Conservation (phyloP, 179 eudicot species). For the Beta macrorhiza region DNA sequence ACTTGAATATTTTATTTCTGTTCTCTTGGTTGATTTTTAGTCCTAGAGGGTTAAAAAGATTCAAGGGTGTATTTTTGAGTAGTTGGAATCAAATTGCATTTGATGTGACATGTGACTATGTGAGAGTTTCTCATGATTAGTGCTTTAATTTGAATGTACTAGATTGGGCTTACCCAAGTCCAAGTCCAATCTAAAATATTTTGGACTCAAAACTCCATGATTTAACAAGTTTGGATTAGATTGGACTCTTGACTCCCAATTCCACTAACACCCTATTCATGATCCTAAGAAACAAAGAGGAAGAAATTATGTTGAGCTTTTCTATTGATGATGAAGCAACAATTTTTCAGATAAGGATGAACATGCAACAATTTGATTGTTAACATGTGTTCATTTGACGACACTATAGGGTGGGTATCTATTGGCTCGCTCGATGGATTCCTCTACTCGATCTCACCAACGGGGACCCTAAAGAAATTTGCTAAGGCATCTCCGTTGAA, state of each 20-base stretch:
- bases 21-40: no score
- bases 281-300: not conserved
- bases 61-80: not conserved
- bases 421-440: slow-evolving; percentile 82
- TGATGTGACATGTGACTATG: not conserved
- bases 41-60: no score
- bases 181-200: no score
- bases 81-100: not conserved
- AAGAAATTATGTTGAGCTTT: not conserved
- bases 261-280: no score
- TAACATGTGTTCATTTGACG: not conserved
- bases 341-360: not conserved
- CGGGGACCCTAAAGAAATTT: slow-evolving; percentile 58
- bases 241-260: no score
- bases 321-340: not conserved
- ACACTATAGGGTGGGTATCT: slow-evolving; percentile 80
- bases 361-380: not conserved
- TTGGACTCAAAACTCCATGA: no score
- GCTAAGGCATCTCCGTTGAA: slow-evolving; percentile 39
- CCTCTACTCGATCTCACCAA: slow-evolving; percentile 80
- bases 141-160: no score
- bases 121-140: not conserved
- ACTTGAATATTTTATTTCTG: no score
- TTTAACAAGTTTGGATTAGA: no score
- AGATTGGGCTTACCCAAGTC: no score